Evolutionary conservation across 495 filamentous ascomycete genomes (phyloP).

Genomic region (Penicillium robsamsonii): DNA sequence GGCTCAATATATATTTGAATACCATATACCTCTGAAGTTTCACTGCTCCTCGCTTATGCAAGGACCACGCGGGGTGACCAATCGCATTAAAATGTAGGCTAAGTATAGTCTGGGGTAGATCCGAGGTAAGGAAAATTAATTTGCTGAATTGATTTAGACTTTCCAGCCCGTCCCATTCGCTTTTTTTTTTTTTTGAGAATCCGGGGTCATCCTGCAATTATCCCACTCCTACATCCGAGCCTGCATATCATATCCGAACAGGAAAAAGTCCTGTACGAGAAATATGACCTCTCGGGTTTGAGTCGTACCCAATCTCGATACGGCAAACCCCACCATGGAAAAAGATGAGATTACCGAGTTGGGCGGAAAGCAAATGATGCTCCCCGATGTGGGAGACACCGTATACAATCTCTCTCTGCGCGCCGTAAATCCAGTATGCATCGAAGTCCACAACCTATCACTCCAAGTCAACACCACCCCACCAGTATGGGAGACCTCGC

Average conservation of each 20-base stretch:
- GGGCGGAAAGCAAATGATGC: constrained; percentile 9
- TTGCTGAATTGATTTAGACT: not conserved
- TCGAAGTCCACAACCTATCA: constrained; percentile 53
- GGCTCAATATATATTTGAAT: not conserved
- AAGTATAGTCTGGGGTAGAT: constrained; percentile 3
- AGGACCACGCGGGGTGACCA: constrained; percentile 6
- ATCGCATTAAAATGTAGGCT: not conserved
- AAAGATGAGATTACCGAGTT: constrained; percentile 21
- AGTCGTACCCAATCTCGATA: not conserved
- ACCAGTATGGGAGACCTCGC: constrained; percentile 34
- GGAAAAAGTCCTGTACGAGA: not conserved
- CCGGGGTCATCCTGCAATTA: constrained; percentile 3
- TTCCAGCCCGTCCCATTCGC: not conserved
- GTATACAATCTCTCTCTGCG: constrained; percentile 52
- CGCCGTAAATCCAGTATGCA: constrained; percentile 57
- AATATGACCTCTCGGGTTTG: not conserved
- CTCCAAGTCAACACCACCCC: constrained; percentile 55
- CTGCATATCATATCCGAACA: not conserved
- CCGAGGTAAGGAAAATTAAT: not conserved
- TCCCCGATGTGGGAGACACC: constrained; percentile 14
- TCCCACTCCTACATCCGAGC: not conserved
- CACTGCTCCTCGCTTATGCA: constrained; percentile 10
- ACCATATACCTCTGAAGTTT: not conserved
- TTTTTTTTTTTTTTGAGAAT: not conserved
- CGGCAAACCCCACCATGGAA: constrained; percentile 14